Conservation (phyloP, 768 basidiomycete genomes). For the Hysterangium stoloniferum region DNA sequence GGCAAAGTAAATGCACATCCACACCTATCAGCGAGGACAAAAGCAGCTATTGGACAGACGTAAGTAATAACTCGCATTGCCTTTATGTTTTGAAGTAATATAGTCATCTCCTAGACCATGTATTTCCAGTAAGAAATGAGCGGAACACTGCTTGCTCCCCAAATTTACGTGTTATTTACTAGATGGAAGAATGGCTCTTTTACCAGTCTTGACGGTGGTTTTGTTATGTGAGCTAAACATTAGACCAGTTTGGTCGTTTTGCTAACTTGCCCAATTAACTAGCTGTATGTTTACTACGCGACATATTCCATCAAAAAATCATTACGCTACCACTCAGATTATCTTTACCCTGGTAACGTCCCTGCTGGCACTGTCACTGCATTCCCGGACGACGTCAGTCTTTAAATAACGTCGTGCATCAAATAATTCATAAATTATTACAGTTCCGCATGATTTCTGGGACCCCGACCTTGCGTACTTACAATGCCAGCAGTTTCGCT, state of each 20-base stretch:
- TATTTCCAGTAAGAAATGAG: too few relatives aligned
- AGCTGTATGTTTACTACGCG: background rate
- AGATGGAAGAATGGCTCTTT: background rate
- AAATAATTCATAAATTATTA: background rate
- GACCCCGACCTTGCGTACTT: slow-evolving; percentile 38
- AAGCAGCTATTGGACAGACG: slow-evolving; percentile 42
- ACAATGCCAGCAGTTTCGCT: slow-evolving; percentile 34
- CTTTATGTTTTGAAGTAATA: background rate
- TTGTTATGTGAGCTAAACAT: background rate
- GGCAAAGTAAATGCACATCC: slow-evolving; percentile 43
- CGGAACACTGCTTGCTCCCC: background rate
- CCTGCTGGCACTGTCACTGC: slow-evolving; percentile 24
- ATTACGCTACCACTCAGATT: background rate
- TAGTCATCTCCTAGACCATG: too few relatives aligned
- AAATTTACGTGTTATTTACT: background rate
- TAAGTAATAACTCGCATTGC: background rate
- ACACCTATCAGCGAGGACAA: slow-evolving; percentile 47
- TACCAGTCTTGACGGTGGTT: background rate
- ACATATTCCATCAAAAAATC: background rate
- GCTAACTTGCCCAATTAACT: background rate
- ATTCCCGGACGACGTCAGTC: slow-evolving; percentile 48
- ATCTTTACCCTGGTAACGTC: background rate
- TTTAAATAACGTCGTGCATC: background rate
- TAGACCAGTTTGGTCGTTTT: background rate
- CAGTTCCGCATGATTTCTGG: slow-evolving; percentile 34